These are phyloP conservation scores for Ustilago shanxiensis DNA, from an alignment of 1,284 basidiomycete genomes.

Conservation along the genomic window DNA sequence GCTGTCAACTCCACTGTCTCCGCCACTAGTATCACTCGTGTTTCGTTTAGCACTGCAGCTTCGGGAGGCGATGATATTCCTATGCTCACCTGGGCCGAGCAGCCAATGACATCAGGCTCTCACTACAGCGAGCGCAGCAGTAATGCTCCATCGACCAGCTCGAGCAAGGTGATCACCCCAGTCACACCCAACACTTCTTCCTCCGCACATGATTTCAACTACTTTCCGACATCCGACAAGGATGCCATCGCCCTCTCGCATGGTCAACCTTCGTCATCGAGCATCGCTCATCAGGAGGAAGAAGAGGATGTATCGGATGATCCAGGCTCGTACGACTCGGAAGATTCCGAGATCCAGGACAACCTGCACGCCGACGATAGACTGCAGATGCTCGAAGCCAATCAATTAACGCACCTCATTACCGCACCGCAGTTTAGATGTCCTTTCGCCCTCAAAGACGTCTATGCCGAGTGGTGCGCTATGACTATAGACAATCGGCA, in stretches of 20 bases:
- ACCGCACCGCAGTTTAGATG: conserved; percentile 34
- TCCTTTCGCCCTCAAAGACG: conserved; percentile 48
- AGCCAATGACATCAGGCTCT: conserved; percentile 19
- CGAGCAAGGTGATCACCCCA: conserved; percentile 23
- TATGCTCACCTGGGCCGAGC: conserved; percentile 21
- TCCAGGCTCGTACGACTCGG: conserved; percentile 16
- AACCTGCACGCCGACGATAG: conserved; percentile 16
- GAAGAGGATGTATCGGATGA: conserved; percentile 3
- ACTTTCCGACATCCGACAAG: neutral
- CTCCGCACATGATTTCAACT: conserved; percentile 14
- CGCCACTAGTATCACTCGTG: neutral
- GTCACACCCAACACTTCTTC: conserved; percentile 38
- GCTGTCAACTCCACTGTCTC: neutral
- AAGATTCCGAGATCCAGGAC: conserved; percentile 18
- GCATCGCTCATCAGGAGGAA: neutral
- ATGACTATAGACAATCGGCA: conserved; percentile 22
- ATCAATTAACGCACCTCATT: conserved; percentile 22
- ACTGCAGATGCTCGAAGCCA: conserved; percentile 24
- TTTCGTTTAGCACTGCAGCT: neutral
- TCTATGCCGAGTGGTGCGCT: conserved; percentile 35
- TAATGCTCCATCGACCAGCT: conserved; percentile 21
- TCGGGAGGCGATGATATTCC: neutral
- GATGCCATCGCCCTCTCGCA: neutral
- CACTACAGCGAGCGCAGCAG: conserved; percentile 24
- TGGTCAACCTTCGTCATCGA: neutral